Evolutionary conservation across 176 grass and related monocot genomes (phyloP).

Genomic region (Aegilops longissima): DNA sequence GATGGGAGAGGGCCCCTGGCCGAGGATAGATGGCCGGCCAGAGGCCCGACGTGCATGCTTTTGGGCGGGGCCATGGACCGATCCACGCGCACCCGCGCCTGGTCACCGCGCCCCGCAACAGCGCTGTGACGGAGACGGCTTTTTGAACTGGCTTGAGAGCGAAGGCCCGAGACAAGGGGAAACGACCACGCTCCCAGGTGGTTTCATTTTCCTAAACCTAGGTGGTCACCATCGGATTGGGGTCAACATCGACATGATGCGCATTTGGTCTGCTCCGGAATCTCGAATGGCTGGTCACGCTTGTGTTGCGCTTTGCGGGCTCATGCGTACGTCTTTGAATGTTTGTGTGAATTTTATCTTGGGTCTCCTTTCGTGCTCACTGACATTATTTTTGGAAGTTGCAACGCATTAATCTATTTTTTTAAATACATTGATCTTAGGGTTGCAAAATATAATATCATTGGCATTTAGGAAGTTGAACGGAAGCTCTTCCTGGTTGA

Average conservation of each 20-base stretch:
- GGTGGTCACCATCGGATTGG: background rate
- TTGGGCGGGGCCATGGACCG: background rate
- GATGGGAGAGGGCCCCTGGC: background rate
- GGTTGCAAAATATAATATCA: background rate
- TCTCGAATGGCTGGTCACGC: background rate
- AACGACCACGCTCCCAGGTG: background rate
- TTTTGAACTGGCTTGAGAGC: constrained; percentile 24
- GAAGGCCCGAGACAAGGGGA: background rate
- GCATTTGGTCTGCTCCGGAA: background rate
- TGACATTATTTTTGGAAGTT: too few species aligned
- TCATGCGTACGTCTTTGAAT: background rate
- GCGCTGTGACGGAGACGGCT: background rate
- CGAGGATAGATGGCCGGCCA: background rate
- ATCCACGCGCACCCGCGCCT: background rate
- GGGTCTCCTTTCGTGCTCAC: background rate
- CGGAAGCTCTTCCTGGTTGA: background rate
- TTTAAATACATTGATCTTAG: background rate
- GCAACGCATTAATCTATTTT: too few species aligned
- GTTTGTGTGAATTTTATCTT: background rate
- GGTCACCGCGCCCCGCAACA: background rate
- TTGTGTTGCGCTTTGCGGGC: background rate
- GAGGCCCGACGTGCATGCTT: background rate
- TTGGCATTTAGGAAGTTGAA: background rate
- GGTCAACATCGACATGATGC: constrained; percentile 9
- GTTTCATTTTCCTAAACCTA: constrained; percentile 5